A percentile compares a stretch with the other conserved stretches of the same genome.
Evolutionary conservation across 352 stramenopile genomes (phyloP).

Genomic region (Phytophthora kernoviae): DNA sequence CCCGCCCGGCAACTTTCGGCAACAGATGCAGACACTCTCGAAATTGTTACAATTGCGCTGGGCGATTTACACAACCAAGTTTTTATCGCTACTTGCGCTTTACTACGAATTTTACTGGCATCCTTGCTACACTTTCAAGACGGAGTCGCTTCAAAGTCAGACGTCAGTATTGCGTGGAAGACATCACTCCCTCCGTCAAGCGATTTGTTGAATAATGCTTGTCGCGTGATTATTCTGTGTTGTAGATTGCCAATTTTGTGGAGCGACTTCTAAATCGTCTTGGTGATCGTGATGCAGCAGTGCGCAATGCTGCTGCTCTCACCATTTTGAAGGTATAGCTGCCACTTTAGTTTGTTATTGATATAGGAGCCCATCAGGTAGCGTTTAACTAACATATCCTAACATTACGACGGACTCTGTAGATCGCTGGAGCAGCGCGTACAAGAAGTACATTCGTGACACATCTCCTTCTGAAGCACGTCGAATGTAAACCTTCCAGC

Average conservation of each 20-base stretch:
- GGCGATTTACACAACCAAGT: constrained; percentile 17
- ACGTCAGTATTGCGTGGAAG: constrained; percentile 11
- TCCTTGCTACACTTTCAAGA: constrained; percentile 22
- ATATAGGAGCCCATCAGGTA: no score
- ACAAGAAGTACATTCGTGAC: constrained; percentile 45
- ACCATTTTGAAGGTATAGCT: constrained; percentile 21
- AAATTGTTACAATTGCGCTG: constrained; percentile 11
- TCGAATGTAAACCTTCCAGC: constrained; percentile 24
- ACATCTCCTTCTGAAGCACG: constrained; percentile 35
- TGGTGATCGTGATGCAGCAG: constrained; percentile 7
- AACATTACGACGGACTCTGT: not conserved
- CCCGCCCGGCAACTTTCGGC: not conserved
- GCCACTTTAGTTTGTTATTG: not conserved
- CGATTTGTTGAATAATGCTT: not conserved
- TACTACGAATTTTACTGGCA: constrained; percentile 11
- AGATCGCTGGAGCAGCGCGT: constrained; percentile 44
- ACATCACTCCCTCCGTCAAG: not conserved
- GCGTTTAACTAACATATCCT: no score
- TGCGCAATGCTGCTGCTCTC: constrained; percentile 16
- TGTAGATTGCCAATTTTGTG: constrained; percentile 17
- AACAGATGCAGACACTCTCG: constrained; percentile 5
- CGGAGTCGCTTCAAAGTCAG: constrained; percentile 6
- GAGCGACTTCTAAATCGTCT: constrained; percentile 15
- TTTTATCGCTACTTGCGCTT: constrained; percentile 19
- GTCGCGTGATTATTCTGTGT: not conserved